Evolutionary conservation across 805 yeast genomes (phyloP).

Genomic region (Zygosaccharomyces kombuchaensis): DNA sequence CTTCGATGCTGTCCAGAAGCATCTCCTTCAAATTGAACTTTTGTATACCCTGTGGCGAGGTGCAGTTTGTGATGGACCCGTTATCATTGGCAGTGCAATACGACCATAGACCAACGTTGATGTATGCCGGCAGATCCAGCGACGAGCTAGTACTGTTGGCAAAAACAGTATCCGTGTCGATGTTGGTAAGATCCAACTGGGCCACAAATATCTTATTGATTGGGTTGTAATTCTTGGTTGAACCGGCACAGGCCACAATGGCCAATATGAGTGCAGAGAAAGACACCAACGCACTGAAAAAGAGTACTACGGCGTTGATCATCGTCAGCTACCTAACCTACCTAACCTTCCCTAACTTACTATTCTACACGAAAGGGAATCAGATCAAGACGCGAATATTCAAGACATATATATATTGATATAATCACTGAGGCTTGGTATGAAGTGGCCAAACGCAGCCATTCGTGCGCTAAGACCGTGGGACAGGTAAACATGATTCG

Average conservation of each 20-base stretch:
- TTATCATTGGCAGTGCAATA: constrained; percentile 47
- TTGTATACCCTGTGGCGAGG: constrained; percentile 31
- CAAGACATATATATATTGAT: background rate
- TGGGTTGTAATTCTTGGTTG: constrained; percentile 40
- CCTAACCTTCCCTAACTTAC: background rate
- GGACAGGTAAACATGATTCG: background rate
- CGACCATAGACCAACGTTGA: constrained; percentile 59
- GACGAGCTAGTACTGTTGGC: constrained; percentile 7
- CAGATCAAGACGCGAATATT: background rate
- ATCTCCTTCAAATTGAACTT: constrained; percentile 24
- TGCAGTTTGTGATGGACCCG: constrained; percentile 23
- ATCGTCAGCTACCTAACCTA: constrained; percentile 8
- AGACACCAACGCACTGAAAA: constrained; percentile 31
- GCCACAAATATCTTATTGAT: constrained; percentile 45
- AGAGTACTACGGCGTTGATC: constrained; percentile 21
- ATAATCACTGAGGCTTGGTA: background rate
- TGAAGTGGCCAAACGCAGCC: background rate
- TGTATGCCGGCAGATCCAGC: constrained; percentile 41
- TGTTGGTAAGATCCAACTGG: constrained; percentile 41
- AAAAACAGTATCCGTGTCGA: constrained; percentile 23
- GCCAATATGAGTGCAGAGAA: constrained; percentile 45
- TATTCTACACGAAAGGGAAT: background rate
- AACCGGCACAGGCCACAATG: constrained; percentile 50
- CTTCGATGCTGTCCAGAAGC: constrained; percentile 28
- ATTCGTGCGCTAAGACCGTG: background rate